Base-by-base conservation (phyloP, 2,329 filamentous ascomycete genomes). In the Aspergillus ustus region DNA sequence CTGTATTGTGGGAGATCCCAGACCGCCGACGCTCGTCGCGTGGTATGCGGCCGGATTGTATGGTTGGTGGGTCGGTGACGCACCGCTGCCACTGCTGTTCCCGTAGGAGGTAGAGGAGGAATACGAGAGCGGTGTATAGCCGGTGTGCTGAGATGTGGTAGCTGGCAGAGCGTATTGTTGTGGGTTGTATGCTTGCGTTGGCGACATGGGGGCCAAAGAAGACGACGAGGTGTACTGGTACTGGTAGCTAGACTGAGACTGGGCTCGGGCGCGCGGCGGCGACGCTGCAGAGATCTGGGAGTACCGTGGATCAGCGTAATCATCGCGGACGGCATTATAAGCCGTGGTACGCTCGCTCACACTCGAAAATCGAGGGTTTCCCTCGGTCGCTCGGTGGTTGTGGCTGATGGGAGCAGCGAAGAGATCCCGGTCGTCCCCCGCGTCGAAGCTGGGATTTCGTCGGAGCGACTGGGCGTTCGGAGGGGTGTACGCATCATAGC, bases 61-160 rank as follows among this genome's bases (percentile, higher is more conserved):
- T 11, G 80, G 78, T 59, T 81, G 80, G 65, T 80, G 77, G 8
- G 73, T 62, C 11, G 59, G 60, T 20, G 69, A 69, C 43, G 59
- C 52, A n/a, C 31, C 37, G 53, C 43, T 43, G 52, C 28, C 25
- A 51, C 28, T 57, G 34, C 43, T 31, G 51, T 48, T 74, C 37
- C 64, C 60, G 57, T 75, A 73, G 7, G 71, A 65, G 29, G 59
- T 71, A 49, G 70, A 65, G 52, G 67, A 66, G 44, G 69, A 72
- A 69, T 84, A 94, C 43, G 83, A 81, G 73, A 90, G 85, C 1
- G 91, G 91, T 71, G 93, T 94, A 77, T 93, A 94, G 48, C 85
- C 83, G 74, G 78, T 76, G 72, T 74, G 78, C 56, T 80, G 79
- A 52, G 81, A 78, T 59, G 81, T 80, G 25, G 78, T 73, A 40